Conservation (phyloP, 331 rosid genomes). For the Quercus lobata region DNA sequence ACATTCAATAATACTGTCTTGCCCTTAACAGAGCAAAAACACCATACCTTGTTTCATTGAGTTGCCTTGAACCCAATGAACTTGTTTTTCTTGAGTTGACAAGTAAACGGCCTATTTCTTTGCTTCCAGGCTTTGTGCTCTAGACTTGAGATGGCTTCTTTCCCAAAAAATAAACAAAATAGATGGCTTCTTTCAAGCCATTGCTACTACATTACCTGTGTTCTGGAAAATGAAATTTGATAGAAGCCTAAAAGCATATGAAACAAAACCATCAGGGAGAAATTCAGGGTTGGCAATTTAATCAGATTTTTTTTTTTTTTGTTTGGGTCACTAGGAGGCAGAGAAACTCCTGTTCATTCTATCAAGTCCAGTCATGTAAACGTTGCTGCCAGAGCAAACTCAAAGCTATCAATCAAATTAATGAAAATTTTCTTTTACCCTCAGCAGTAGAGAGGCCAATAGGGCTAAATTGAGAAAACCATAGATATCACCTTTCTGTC, state of each 20-base stretch:
- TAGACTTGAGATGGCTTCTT: not conserved
- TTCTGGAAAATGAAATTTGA: not conserved
- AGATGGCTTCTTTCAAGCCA: not conserved
- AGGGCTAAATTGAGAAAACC: no score
- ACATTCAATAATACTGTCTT: not conserved
- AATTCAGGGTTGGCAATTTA: not conserved
- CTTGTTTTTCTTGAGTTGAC: constrained; percentile 3
- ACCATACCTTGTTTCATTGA: not conserved
- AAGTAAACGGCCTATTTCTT: constrained; percentile 13
- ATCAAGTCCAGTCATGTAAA: no score
- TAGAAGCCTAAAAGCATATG: not conserved
- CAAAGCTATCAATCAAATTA: no score
- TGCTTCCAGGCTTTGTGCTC: constrained; percentile 21
- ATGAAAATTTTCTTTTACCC: no score
- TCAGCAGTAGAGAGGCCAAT: no score
- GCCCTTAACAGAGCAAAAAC: not conserved
- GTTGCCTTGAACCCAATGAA: not conserved
- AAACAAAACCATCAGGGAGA: not conserved
- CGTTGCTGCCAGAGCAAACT: no score
- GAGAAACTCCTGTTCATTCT: no score
- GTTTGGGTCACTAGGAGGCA: no score
- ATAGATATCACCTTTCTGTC: no score
- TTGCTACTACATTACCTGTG: not conserved
- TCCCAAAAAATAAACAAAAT: no score
- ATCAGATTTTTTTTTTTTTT: no score